Conservation (phyloP, 1,284 basidiomycete species). For the Boletus semigastroideus region DNA sequence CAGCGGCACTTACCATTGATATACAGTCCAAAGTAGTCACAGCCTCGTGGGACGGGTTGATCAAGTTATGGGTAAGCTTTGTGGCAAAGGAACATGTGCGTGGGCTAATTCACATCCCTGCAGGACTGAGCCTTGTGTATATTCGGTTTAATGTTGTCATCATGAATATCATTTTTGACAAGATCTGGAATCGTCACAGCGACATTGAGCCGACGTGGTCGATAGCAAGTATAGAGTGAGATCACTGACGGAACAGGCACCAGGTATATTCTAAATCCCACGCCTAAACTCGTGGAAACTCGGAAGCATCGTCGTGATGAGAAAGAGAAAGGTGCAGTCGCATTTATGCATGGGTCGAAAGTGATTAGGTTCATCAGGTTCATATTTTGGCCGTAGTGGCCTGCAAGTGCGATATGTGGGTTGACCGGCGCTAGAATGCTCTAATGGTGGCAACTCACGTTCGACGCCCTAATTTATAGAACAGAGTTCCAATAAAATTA, state of each 20-base stretch:
- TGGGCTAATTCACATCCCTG: slow-evolving; percentile 11
- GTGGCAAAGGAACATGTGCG: neutral
- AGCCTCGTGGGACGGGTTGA: slow-evolving; percentile 95
- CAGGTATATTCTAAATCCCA: neutral
- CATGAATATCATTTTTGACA: neutral
- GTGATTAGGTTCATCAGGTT: neutral
- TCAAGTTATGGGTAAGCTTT: slow-evolving; percentile 84
- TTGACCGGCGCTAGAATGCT: slow-evolving; percentile 5
- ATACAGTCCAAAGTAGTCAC: slow-evolving; percentile 90
- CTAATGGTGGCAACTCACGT: neutral
- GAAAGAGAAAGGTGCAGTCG: neutral
- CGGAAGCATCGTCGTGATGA: neutral
- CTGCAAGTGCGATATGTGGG: neutral
- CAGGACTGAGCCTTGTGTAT: slow-evolving; percentile 37
- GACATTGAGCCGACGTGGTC: neutral
- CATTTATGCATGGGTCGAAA: neutral
- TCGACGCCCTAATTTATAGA: too few species aligned
- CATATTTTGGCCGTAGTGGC: neutral
- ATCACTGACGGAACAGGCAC: neutral
- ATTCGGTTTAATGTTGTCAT: neutral
- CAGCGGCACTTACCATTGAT: slow-evolving; percentile 12
- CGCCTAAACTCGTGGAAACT: neutral
- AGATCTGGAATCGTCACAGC: neutral
- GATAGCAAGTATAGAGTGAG: neutral
- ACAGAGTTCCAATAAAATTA: too few species aligned